Base-by-base conservation (phyloP, 2,329 filamentous ascomycete genomes). In the Phaeosphaeriaceae sp. region DNA sequence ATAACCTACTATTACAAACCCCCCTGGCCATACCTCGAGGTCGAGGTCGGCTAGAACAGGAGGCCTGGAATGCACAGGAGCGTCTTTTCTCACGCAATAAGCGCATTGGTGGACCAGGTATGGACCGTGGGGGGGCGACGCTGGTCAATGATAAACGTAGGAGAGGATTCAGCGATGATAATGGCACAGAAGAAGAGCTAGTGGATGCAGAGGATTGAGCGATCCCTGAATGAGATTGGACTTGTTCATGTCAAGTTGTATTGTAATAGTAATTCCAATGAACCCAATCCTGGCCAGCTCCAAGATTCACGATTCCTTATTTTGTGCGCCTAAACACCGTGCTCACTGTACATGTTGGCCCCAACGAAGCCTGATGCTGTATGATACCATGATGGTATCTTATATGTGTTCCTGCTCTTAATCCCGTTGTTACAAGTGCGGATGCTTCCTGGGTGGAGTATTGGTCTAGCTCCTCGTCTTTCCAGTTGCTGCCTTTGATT, bases 101-200 rank as follows among this genome's bases (percentile, higher is more conserved):
- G 40, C 72, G 74, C 17, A 71, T 83, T 54, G 83, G 83, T 2
- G 74, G 79, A 3, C 70, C 70, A 12, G 80, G 78, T 0, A 73
- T 85, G 58, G 82, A 83, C 46, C 73, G 76, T 36, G 79, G 77
- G 33, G 83, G 83, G 4, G 77, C 77, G 33, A 78, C 75, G 17
- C 67, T 86, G 5, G 82, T 79, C 3, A 85, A 78, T 26, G 75
- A 78, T 16, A 76, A 78, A 53, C 75, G 82, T 23, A 75, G 79
- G 48, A 61, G 66, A 48, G 79, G 78, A 0, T 77, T 85, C 43
- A 70, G 76, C 17, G 78, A 82, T 45, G 77, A 79, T 30, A 81
- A 83, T 52, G 76, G 78, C 34, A 74, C 79, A 23, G 79, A 79
- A 52, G 76, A 78, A 53, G 74, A 76, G 55, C 53, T 71, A 20